Base-by-base conservation (phyloP, 2,329 filamentous ascomycete genomes). In the Cercospora zeina region DNA sequence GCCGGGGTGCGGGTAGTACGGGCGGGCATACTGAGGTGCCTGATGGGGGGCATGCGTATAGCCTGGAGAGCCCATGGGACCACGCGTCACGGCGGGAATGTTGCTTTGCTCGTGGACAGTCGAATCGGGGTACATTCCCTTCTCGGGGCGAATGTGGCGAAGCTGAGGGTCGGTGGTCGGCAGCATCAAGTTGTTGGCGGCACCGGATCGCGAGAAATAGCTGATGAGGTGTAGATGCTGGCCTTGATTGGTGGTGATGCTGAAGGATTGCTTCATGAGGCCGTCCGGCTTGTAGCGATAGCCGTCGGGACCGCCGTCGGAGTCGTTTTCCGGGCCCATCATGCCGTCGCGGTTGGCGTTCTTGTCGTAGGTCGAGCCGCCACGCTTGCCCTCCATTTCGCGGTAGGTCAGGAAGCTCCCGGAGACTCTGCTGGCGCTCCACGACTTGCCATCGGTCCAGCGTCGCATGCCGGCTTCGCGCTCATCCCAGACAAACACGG, bases 401-500 rank as follows among this genome's bases (percentile, higher is more conserved):
- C 95, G 85, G 74, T 99, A 99, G 7, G 95, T 97, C 63, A 99
- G 78, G 76, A 99, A 99, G 79, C 95, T 97, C 56, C 95, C 95
- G 0, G 93, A 97, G 0, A 99, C 95, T 65, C 95, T 87, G 78
- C 93, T 97, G 34, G 95, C 95, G 73, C 93, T 97, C 95, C 95
- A 99, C 36, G 93, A 97, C 77, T 99, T 99, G 61, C 95, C 95
- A 71, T 99, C 95, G 0, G 95, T 99, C 95, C 95, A 99, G 77
- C 95, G 84, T 72, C 95, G 85, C 95, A 99, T 99, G 68, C 95
- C 95, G 10, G 95, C 95, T 80, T 99, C 95, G 70, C 93, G 84
- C 81, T 99, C 95, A 76, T 99, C 95, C 95, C 95, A 99, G n/a
- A 99, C 95, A 72, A 97, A 99, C 3, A 99, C 93, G 0, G 95